Evolutionary conservation across 108 stramenopile species (phyloP), one percentile per base, ranked within the genome.

Genomic region (Cylindrotheca closterium): DNA sequence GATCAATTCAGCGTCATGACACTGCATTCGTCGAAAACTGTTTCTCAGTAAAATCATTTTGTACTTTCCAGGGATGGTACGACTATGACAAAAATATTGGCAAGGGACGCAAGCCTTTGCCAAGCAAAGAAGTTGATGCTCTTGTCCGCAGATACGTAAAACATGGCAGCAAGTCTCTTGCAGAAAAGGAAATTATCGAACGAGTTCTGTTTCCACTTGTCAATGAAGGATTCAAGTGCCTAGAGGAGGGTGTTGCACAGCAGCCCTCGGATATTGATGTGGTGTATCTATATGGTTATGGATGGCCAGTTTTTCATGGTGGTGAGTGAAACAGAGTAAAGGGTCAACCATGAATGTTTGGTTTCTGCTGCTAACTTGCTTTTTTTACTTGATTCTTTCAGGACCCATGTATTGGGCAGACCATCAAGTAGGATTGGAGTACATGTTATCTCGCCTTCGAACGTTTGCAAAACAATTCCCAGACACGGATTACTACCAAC

Each of bases 161-260:
- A 55, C 63, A 50, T 10, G 61, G 73, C 30, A 26, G 56, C 18
- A 59, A 52, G 30, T 60, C 73, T 12, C 56, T 87, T 33, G 68
- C 62, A 23, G 61, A 71, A 24, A 55, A 84, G 1, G 82, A 89
- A 68, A 89, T 94, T 33, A 62, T 89, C 7, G 71, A 79, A 47
- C 77, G 86, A 26, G 58, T 87, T 58, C 65, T 98, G 46, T 96
- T 84, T 55, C 91, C 96, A 37, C 83, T 98, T 30, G 93, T 97
- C 33, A 99, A 99, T 64, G 97, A 98, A 70, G 98, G 96, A 5
- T 98, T 98, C 74, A 92, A 93, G 65, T 86, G 95, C 47, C 77
- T 99, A 51, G 98, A 97, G 67, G 98, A 98, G 65, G 92, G 91
- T 21, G 95, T 98, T 65, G 94, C 96, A 18, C 63, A 57, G 33